Evolutionary conservation across 306 rosid species (phyloP).

Genomic region (Comarum palustre): DNA sequence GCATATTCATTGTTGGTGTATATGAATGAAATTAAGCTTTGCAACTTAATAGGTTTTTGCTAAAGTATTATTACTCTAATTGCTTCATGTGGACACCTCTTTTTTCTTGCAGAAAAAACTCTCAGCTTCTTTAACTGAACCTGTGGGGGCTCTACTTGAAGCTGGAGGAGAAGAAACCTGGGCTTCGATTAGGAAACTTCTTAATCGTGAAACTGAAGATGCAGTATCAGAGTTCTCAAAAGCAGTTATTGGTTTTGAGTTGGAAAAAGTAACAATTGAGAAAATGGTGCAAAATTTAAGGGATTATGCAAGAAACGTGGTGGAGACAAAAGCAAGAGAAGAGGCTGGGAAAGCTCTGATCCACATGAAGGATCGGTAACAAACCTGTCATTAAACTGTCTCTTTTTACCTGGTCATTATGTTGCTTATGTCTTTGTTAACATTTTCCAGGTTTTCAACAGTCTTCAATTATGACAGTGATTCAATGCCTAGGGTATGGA

Average conservation of each 20-base stretch:
- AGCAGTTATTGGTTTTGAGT: constrained; percentile 62
- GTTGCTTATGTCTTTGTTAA: constrained; percentile 24
- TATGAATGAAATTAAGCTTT: neutral
- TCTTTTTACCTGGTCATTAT: neutral
- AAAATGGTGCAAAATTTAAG: constrained; percentile 49
- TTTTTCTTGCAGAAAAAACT: constrained; percentile 53
- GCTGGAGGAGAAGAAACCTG: constrained; percentile 69
- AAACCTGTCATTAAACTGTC: neutral
- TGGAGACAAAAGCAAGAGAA: constrained; percentile 73
- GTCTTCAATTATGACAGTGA: constrained; percentile 76
- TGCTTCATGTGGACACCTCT: neutral
- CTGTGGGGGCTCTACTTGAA: constrained; percentile 69
- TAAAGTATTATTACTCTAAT: neutral
- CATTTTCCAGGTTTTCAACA: constrained; percentile 68
- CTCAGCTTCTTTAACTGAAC: constrained; percentile 50
- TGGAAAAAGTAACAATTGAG: constrained; percentile 52
- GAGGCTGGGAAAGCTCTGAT: constrained; percentile 75
- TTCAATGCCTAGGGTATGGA: constrained; percentile 89
- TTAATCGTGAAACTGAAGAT: constrained; percentile 58
- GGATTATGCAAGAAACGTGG: constrained; percentile 65
- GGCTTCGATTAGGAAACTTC: constrained; percentile 67
- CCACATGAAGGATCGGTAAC: constrained; percentile 88
- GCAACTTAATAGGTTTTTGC: neutral
- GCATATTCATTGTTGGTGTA: neutral
- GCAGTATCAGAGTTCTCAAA: constrained; percentile 45